phyloP scores from a whole-genome alignment of 352 stramenopile species.

The Pelagophyceae sp. region DNA sequence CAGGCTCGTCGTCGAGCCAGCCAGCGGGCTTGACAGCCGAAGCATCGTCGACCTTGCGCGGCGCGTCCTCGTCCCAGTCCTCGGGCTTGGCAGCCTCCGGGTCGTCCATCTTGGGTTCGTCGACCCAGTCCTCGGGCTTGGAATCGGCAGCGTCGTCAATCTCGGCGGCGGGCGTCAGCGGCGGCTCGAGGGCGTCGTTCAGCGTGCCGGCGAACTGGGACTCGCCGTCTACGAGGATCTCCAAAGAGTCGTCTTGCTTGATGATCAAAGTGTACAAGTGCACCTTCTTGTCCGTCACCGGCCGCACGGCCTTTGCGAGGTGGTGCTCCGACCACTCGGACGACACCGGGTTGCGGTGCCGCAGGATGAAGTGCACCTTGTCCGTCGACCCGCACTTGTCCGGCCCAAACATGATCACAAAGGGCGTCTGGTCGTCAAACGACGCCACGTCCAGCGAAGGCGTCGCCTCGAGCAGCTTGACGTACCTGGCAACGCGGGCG shows the following conservation, averaged over 20 bases:
- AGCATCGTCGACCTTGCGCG: not conserved
- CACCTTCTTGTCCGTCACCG: constrained; percentile 76
- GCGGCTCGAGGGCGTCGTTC: constrained; percentile 81
- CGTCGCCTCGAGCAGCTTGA: constrained; percentile 85
- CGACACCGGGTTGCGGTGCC: not conserved
- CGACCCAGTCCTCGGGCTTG: constrained; percentile 96
- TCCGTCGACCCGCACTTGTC: constrained; percentile 93
- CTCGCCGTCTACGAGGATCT: constrained; percentile 92
- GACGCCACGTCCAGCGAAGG: constrained; percentile 66
- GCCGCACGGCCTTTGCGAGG: constrained; percentile 30
- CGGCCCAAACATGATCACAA: constrained; percentile 97
- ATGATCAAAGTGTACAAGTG: constrained; percentile 97
- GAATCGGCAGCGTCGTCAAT: constrained; percentile 90
- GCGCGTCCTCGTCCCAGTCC: constrained; percentile 49
- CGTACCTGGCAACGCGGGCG: constrained; percentile 75
- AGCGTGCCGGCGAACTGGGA: constrained; percentile 77
- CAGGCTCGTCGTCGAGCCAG: constrained; percentile 75
- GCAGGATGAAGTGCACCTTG: constrained; percentile 69
- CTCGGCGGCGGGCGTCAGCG: constrained; percentile 69
- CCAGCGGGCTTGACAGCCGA: not conserved
- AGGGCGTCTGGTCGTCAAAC: constrained; percentile 87
- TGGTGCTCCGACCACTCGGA: not conserved
- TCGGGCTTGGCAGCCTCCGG: constrained; percentile 88
- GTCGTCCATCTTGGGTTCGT: constrained; percentile 85
- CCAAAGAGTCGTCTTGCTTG: constrained; percentile 92